Evolutionary conservation across 805 yeast genomes (phyloP), one percentile per base, ranked within the genome.

Genomic region (Cephaloascus fragrans): DNA sequence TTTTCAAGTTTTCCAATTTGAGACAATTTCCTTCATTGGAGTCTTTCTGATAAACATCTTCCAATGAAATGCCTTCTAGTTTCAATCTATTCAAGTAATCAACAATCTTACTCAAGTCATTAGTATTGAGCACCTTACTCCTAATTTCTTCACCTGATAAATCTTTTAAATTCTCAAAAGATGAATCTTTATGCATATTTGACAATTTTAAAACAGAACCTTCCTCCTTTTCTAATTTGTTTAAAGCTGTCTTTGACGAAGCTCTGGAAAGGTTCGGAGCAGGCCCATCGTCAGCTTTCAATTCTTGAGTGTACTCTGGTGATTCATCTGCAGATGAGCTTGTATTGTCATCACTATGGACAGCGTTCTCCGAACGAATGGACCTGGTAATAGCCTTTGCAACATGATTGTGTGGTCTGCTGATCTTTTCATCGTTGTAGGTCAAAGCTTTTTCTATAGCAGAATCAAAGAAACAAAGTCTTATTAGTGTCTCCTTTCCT

Each of bases 401-500:
- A 15, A 15, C 34, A 32, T 32, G 18, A 32, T 17, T 32, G 9
- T 32, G 17, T 23, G 23, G 23, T 4, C 33, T 8, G 14, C 15
- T 16, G 20, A 19, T 12, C 6, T 23, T 6, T 23, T 23, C 12
- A 44, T 66, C 71, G 36, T 66, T 59, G 42, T 65, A 53, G 41
- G 64, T 63, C 19, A 73, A 43, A 1, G 75, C 77, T 49, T 80
- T 80, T 34, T 73, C 73, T 40, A 87, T 64, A 8, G 86, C 79
- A 15, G 82, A 75, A 49, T 83, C 88, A 47, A 86, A 64, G 41
- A 81, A 75, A 36, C 81, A 69, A 41, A 85, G 68, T 45, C 89
- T 64, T 26, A 87, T 64, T 33, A 86, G 61, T 16, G 83, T 71
- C 53, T 87, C 95, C 54, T 84, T 83, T 28, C 88, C 94, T 47